Percentiles rank a stretch among this genome's conserved stretches.
Conservation (phyloP, 1,139 yeast genomes). For the Hansenula sp. region DNA sequence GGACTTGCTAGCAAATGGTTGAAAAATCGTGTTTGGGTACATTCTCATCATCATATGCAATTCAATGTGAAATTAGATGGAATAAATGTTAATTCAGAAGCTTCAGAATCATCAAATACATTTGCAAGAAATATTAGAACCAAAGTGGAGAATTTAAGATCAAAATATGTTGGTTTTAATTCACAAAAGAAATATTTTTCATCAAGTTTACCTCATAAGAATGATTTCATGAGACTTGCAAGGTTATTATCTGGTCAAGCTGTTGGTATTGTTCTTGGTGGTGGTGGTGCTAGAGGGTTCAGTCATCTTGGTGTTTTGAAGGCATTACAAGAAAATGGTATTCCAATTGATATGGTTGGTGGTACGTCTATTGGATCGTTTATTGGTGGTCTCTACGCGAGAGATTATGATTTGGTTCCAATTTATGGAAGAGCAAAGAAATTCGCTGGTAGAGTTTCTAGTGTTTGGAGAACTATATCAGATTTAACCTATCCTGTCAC, state of each 20-base stretch:
- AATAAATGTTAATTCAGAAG: slow-evolving; percentile 20
- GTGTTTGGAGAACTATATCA: slow-evolving; percentile 78
- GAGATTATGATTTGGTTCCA: slow-evolving; percentile 86
- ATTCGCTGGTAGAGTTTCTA: slow-evolving; percentile 77
- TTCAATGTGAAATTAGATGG: slow-evolving; percentile 18
- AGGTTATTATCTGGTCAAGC: slow-evolving; percentile 89
- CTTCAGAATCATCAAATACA: slow-evolving; percentile 22
- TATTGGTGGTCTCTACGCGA: slow-evolving; percentile 92
- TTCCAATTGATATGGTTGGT: slow-evolving; percentile 91
- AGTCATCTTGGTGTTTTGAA: slow-evolving; percentile 90
- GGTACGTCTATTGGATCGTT: slow-evolving; percentile 97
- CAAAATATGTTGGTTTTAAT: slow-evolving; percentile 21
- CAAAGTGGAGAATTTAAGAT: slow-evolving; percentile 28
- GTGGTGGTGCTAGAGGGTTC: slow-evolving; percentile 96
- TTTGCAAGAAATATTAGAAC: slow-evolving; percentile 29
- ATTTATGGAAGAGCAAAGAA: slow-evolving; percentile 87
- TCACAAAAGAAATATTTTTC: slow-evolving; percentile 31
- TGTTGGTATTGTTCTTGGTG: slow-evolving; percentile 91
- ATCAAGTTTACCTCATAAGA: slow-evolving; percentile 62
- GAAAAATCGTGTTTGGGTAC: slow-evolving; percentile 83
- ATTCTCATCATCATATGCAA: slow-evolving; percentile 88
- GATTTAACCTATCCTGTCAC: slow-evolving; percentile 93
- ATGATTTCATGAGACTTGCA: slow-evolving; percentile 86
- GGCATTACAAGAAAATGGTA: slow-evolving; percentile 90
- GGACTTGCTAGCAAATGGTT: slow-evolving; percentile 88